A percentile compares a stretch with the other conserved stretches of the same genome.
Evolutionary conservation across 192 early-diverging fungal genomes (phyloP).

Genomic region (Lunasporangiospora selenospora): DNA sequence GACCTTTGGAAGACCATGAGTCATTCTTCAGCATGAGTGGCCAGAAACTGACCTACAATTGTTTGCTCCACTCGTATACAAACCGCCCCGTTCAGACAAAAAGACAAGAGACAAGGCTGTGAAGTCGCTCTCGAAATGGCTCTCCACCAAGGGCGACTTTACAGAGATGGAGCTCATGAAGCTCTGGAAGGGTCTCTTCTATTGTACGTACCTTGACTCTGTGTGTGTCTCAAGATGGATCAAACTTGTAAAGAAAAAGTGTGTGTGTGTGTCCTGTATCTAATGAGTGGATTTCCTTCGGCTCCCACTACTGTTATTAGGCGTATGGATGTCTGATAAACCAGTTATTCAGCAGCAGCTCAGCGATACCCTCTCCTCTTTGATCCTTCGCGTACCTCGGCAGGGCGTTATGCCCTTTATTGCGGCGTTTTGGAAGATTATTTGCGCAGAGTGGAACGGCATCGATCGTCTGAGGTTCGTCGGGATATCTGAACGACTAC

Average conservation of each 20-base stretch:
- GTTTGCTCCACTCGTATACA: no score
- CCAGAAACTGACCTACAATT: no score
- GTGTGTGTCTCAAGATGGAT: no score
- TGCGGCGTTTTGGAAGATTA: conserved; percentile 69
- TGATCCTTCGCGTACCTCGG: conserved; percentile 57
- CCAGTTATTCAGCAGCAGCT: conserved; percentile 89
- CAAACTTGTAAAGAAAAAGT: no score
- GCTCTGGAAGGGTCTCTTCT: conserved; percentile 94
- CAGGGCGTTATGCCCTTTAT: conserved; percentile 63
- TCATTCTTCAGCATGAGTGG: no score
- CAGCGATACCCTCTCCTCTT: conserved; percentile 75
- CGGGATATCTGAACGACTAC: not conserved
- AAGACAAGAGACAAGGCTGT: conserved; percentile 77
- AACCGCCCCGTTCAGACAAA: no score
- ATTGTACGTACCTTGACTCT: conserved; percentile 75
- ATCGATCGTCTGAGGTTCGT: conserved; percentile 84
- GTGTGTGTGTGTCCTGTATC: no score
- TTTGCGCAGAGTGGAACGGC: conserved; percentile 75
- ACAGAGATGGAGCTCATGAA: conserved; percentile 73
- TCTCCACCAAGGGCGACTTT: conserved; percentile 60
- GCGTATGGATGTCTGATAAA: conserved; percentile 98
- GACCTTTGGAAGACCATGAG: no score
- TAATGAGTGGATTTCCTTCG: no score
- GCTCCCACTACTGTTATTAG: conserved; percentile 51
- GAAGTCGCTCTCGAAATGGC: conserved; percentile 61